A percentile compares a stretch with the other conserved stretches of the same genome.
Conservation (phyloP, 257 asterid genomes). For the Sherardia arvensis region DNA sequence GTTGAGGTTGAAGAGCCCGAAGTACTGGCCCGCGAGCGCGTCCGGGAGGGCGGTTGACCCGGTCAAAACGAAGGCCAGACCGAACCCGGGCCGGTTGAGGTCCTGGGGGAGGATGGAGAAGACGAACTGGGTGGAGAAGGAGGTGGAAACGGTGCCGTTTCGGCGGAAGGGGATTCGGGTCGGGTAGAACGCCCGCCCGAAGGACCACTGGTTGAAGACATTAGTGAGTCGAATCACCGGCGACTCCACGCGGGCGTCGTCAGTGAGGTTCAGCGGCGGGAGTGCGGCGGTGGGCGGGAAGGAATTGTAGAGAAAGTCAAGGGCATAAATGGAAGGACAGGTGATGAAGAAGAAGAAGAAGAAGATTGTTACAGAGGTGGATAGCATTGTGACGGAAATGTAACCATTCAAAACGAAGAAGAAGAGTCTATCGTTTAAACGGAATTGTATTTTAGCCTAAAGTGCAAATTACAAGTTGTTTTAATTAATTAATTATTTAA, state of each 20-base stretch:
- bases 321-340: conserved; percentile 21
- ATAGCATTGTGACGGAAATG: not conserved
- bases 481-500: too few relatives aligned
- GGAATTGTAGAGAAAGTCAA: conserved; percentile 63
- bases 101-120: conserved; percentile 61
- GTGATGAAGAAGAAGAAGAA: conserved; percentile 1
- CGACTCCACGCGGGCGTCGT: conserved; percentile 52
- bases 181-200: conserved; percentile 64
- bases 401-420: too few relatives aligned
- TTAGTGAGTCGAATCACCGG: conserved; percentile 74
- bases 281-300: conserved; percentile 22
- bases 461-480: not conserved
- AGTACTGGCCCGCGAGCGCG: conserved; percentile 51
- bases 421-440: too few relatives aligned
- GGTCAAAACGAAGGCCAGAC: conserved; percentile 66
- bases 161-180: conserved; percentile 26
- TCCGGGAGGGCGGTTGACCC: conserved; percentile 38
- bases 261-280: conserved; percentile 31
- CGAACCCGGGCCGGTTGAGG: conserved; percentile 69
- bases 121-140: conserved; percentile 70
- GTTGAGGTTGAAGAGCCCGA: conserved; percentile 47
- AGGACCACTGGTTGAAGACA: conserved; percentile 44
- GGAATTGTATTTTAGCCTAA: not conserved
- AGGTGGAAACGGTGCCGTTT: conserved; percentile 27
- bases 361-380: not conserved